Evolutionary conservation across 495 filamentous ascomycete species (phyloP).

Genomic region (Melanomma pulvis-pyrius): DNA sequence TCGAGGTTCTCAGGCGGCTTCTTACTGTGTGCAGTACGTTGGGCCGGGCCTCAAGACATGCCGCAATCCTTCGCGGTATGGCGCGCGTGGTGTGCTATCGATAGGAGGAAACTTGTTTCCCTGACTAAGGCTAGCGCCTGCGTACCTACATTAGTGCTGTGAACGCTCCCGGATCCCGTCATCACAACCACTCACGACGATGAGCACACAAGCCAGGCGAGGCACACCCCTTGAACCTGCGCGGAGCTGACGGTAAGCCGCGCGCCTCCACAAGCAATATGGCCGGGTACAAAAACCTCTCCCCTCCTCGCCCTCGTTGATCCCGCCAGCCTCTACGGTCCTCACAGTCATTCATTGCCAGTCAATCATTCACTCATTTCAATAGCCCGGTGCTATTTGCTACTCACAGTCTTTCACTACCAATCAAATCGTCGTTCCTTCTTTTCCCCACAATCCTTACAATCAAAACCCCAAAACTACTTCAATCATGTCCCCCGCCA

Average conservation of each 20-base stretch:
- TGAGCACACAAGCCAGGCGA: not conserved
- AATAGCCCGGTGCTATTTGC: not conserved
- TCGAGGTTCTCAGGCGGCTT: not conserved
- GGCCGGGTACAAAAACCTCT: not conserved
- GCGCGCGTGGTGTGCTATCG: not conserved
- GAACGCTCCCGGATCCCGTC: not conserved
- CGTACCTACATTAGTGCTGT: constrained; percentile 4
- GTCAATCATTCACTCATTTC: not conserved
- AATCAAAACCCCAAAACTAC: not conserved
- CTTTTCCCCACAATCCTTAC: not conserved
- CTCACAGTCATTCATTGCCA: not conserved
- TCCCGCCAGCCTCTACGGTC: not conserved
- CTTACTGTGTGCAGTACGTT: not conserved
- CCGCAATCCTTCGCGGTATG: not conserved
- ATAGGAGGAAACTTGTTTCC: constrained; percentile 5
- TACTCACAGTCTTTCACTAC: not conserved
- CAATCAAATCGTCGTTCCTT: not conserved
- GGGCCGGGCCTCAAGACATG: not conserved
- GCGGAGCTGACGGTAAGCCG: not conserved
- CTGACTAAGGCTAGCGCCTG: not conserved
- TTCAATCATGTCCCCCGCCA: not conserved
- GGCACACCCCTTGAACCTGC: not conserved
- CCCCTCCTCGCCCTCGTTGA: not conserved
- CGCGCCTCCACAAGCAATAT: not conserved
- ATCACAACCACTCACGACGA: not conserved